Percentiles rank a stretch among this genome's conserved stretches.
phyloP scores from a whole-genome alignment of 2,329 filamentous ascomycete species.

The Aspergillus tanneri region DNA sequence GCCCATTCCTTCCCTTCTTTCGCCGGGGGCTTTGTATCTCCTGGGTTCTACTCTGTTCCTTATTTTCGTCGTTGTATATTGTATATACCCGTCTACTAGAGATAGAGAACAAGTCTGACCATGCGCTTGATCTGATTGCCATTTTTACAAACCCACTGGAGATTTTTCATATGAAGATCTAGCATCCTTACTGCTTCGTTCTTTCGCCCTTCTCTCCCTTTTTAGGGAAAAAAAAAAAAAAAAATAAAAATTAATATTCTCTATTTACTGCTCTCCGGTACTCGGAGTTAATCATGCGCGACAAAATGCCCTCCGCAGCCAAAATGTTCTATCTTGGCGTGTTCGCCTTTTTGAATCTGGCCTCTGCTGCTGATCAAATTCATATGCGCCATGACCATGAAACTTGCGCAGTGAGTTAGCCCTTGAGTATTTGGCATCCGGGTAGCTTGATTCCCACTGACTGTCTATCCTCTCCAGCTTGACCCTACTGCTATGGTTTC shows the following conservation, averaged over 20 bases:
- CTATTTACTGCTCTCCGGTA: background rate
- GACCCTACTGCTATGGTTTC: slow-evolving; percentile 85
- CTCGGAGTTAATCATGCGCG: background rate
- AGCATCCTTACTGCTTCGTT: too few species aligned
- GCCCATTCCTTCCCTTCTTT: slow-evolving; percentile 4
- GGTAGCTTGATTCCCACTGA: background rate
- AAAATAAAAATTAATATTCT: background rate
- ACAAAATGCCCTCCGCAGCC: slow-evolving; percentile 53
- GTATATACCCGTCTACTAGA: background rate
- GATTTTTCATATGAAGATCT: slow-evolving; percentile 17
- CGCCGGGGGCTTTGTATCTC: background rate
- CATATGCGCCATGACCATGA: slow-evolving; percentile 39
- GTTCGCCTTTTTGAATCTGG: slow-evolving; percentile 58
- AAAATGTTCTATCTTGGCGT: slow-evolving; percentile 62
- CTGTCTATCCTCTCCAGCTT: slow-evolving; percentile 57
- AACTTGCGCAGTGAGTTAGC: slow-evolving; percentile 56
- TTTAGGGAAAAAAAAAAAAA: too few species aligned
- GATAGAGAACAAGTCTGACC: background rate
- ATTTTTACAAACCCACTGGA: slow-evolving; percentile 10
- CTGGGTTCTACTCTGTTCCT: background rate
- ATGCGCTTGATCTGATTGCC: slow-evolving; percentile 8
- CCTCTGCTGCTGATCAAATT: slow-evolving; percentile 41
- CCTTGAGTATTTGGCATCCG: background rate
- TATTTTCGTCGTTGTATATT: background rate
- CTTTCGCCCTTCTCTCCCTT: background rate